These are phyloP conservation scores for Ogataea angusta DNA, from an alignment of 805 yeast species.

Conservation along the genomic window DNA sequence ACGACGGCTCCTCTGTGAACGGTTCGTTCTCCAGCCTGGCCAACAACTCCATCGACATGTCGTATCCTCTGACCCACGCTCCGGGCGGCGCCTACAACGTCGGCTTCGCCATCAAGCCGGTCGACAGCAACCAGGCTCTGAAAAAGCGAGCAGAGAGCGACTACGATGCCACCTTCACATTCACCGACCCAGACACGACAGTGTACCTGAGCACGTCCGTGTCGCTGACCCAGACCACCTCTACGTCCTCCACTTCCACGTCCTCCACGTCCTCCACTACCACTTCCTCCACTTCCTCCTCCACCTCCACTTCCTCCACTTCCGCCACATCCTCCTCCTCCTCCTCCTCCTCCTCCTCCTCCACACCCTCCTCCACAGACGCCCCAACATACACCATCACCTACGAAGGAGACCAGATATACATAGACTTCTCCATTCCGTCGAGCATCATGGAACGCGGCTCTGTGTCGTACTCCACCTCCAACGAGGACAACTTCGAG, in stretches of 20 bases:
- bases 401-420: slow-evolving; percentile 6
- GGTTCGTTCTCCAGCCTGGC: slow-evolving; percentile 2
- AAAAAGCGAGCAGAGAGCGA: slow-evolving; percentile 2
- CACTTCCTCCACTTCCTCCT: slow-evolving; percentile 1
- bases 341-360: not conserved
- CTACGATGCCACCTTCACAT: slow-evolving; percentile 9
- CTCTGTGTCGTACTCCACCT: slow-evolving; percentile 3
- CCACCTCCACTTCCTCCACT: not conserved
- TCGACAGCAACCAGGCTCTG: not conserved
- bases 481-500: slow-evolving; percentile 9
- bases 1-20: not conserved
- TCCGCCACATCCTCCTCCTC: not conserved
- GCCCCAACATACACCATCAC: slow-evolving; percentile 10
- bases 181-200: slow-evolving; percentile 5
- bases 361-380: slow-evolving; percentile 3
- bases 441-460: slow-evolving; percentile 7
- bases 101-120: slow-evolving; percentile 10
- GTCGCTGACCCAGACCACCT: not conserved
- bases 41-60: slow-evolving; percentile 5
- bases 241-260: not conserved
- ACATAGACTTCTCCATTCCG: slow-evolving; percentile 9
- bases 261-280: not conserved
- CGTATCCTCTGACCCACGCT: slow-evolving; percentile 1
- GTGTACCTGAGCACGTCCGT: slow-evolving; percentile 4
- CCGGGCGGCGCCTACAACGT: slow-evolving; percentile 7